Conservation (phyloP, 2,329 filamentous ascomycete genomes). For the Microsporum ferrugineum region DNA sequence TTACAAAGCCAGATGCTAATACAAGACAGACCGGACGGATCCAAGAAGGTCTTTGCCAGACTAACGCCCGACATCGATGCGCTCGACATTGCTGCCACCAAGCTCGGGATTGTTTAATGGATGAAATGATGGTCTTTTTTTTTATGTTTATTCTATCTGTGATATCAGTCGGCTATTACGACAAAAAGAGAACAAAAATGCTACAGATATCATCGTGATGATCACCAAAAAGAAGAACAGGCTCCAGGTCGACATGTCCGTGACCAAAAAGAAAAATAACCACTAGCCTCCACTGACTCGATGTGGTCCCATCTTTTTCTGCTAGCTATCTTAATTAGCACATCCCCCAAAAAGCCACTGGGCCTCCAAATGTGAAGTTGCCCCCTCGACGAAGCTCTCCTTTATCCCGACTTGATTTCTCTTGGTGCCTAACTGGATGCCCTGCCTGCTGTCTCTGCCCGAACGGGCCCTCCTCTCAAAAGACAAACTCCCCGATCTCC, state of each 20-base stretch:
- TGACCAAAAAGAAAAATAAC: too few species aligned
- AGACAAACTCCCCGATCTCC: neutral
- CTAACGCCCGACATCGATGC: slow-evolving; percentile 95
- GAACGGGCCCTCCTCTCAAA: neutral
- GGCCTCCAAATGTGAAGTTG: too few species aligned
- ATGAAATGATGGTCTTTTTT: slow-evolving; percentile 7
- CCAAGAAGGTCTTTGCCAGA: slow-evolving; percentile 97
- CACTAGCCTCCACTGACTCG: too few species aligned
- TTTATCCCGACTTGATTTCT: neutral
- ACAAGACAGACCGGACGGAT: slow-evolving; percentile 65
- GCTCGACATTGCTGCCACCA: slow-evolving; percentile 97
- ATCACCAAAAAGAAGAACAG: neutral
- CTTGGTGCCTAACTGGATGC: neutral
- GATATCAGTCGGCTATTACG: slow-evolving; percentile 10
- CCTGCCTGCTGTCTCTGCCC: neutral
- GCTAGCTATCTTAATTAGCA: neutral
- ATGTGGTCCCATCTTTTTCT: too few species aligned
- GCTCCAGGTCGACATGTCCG: neutral
- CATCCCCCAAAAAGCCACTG: neutral
- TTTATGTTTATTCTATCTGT: slow-evolving; percentile 8
- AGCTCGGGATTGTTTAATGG: slow-evolving; percentile 85
- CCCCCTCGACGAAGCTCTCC: too few species aligned
- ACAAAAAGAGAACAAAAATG: neutral
- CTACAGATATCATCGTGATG: neutral
- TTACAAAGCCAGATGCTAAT: slow-evolving; percentile 5